Conservation (phyloP, 2,329 filamentous ascomycete genomes). For the Fusarium nematophilum region DNA sequence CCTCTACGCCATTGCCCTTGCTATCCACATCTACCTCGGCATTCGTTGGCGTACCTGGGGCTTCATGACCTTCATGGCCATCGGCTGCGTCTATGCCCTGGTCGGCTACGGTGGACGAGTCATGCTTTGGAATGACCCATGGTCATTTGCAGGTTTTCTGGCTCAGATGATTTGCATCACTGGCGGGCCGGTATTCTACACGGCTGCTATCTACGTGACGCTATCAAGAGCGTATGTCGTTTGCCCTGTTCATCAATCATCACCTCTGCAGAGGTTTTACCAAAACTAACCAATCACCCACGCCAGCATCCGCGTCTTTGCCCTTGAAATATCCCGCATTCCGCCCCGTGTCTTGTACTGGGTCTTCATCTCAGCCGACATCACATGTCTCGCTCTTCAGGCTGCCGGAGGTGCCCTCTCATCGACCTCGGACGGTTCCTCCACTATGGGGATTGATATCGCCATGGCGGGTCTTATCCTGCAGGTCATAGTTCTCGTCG, state of each 20-base stretch:
- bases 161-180: slow-evolving; percentile 68
- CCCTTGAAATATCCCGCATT: too few species aligned
- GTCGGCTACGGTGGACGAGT: slow-evolving; percentile 69
- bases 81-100: slow-evolving; percentile 65
- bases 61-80: slow-evolving; percentile 58
- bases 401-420: slow-evolving; percentile 62
- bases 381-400: slow-evolving; percentile 63
- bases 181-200: slow-evolving; percentile 51
- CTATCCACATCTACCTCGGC: slow-evolving; percentile 52
- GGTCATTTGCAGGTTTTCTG: slow-evolving; percentile 65
- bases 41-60: slow-evolving; percentile 52
- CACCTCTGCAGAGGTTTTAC: too few species aligned
- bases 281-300: too few species aligned
- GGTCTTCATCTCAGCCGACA: slow-evolving; percentile 59
- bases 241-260: too few species aligned
- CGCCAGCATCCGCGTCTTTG: too few species aligned
- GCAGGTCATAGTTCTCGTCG: slow-evolving; percentile 59
- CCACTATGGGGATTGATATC: slow-evolving; percentile 57
- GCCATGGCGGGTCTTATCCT: slow-evolving; percentile 62
- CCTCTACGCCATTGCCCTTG: slow-evolving; percentile 58
- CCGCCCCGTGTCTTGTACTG: slow-evolving; percentile 25
- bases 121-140: slow-evolving; percentile 64
- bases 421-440: slow-evolving; percentile 47
- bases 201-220: slow-evolving; percentile 45
- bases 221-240: slow-evolving; percentile 7